Conservation (phyloP, 2,329 filamentous ascomycete genomes). For the Colletotrichum sp. region DNA sequence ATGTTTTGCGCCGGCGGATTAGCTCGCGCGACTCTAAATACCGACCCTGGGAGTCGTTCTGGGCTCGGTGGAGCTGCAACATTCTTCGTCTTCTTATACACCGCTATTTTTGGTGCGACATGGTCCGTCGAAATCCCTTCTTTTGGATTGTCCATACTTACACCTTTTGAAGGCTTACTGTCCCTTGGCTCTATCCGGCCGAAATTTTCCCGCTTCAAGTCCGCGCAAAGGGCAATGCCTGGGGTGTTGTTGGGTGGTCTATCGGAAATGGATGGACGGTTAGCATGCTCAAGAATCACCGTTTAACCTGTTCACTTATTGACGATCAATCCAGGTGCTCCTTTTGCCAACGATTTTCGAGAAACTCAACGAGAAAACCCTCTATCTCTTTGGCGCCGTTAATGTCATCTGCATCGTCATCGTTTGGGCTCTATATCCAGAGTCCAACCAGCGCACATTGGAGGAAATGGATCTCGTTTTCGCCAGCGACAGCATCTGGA, state of each 20-base stretch:
- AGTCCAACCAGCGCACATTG: constrained; percentile 74
- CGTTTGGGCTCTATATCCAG: constrained; percentile 76
- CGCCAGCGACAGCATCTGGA: constrained; percentile 68
- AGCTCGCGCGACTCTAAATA: constrained; percentile 52
- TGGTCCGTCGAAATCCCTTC: constrained; percentile 31
- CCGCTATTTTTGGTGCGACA: constrained; percentile 42
- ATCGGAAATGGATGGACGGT: constrained; percentile 72
- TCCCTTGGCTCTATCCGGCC: constrained; percentile 68
- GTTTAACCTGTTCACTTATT: constrained; percentile 23
- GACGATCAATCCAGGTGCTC: constrained; percentile 32
- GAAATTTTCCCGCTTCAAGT: constrained; percentile 77
- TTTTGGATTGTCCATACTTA: neutral
- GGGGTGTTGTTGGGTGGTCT: constrained; percentile 77
- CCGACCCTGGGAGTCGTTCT: constrained; percentile 45
- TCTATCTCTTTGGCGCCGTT: constrained; percentile 74
- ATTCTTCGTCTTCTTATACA: constrained; percentile 69
- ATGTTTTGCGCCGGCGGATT: constrained; percentile 72
- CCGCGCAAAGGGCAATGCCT: constrained; percentile 76
- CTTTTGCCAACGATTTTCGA: constrained; percentile 66
- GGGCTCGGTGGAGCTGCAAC: constrained; percentile 68
- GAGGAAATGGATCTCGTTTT: constrained; percentile 80
- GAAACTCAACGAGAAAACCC: constrained; percentile 69
- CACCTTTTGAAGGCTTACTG: constrained; percentile 36
- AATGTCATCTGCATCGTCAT: constrained; percentile 71
- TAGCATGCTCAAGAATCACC: constrained; percentile 19